Evolutionary conservation across 306 rosid genomes (phyloP), one percentile per base, ranked within the genome.

Genomic region (Dalbergia cochinchinensis): DNA sequence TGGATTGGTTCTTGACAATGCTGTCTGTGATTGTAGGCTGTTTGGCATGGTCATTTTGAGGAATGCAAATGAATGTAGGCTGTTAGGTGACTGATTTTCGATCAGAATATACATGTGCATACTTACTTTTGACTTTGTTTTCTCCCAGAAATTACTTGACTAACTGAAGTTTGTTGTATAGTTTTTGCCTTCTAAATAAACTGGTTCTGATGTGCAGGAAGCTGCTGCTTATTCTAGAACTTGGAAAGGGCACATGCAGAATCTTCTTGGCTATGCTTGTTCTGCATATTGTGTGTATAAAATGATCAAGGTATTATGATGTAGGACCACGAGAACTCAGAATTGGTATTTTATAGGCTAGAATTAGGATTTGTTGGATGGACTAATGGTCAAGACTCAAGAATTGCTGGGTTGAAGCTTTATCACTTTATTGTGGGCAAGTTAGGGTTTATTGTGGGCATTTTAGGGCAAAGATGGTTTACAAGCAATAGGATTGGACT

Each of bases 211-310:
- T 50, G 70, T 86, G 85, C 88, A 95, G 99, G 99, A 93, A 84
- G 99, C 99, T 80, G 99, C 97, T 71, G 89, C 98, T 60, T 95
- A 91, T 90, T 95, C 98, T 78, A 93, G 98, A 78, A 95, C 99
- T 50, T 95, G 98, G 99, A 91, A 79, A 85, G 99, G 99, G 74
- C 99, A 95, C 84, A 84, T 91, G 97, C 98, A 91, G 89, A 95
- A 95, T 86, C 88, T 95, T 41, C 98, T 93, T 74, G 99, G 99
- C 84, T 95, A 93, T 85, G 99, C 96, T 74, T 95, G 99, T 81
- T 95, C 99, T 2, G 70, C 88, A n/a, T 95, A 95, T 73, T 95
- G 99, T 88, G 98, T 95, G 65, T 95, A 95, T 83, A 95, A 95
- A 87, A 95, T 95, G 99, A 86, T 95, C 58, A 95, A 95, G 98